Evolutionary conservation across 2,329 filamentous ascomycete genomes (phyloP), one percentile per base, ranked within the genome.

Genomic region (Penicillium sp.): DNA sequence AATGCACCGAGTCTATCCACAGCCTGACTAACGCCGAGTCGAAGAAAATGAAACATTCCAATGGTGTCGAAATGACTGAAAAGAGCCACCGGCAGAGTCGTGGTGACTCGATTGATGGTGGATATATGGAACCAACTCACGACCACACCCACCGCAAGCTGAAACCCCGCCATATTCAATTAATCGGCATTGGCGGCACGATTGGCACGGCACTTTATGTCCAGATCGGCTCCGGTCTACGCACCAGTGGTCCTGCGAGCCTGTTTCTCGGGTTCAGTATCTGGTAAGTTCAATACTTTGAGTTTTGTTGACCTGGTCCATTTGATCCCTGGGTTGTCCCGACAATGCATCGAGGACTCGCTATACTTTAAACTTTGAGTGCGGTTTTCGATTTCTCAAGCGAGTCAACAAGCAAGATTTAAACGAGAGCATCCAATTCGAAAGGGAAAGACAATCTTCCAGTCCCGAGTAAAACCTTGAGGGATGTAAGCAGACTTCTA

Each of bases 171-270:
- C 75, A 77, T 62, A 72, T 77, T 36, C 74, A 77, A 55, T 59
- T 77, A 51, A 77, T 77, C 50, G 75, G 74, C 36, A 76, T 77
- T 48, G 75, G 75, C 22, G 74, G 74, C 11, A 73, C 72, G 28
- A 75, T 77, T 58, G 72, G 74, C 18, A 74, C 70, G n/a, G 71
- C 69, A 0, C 56, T 76, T 30, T 75, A 71, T 53, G 74, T 76
- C 22, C 69, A 74, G 48, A 74, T 76, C 48, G 74, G 74, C 11
- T 62, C 68, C 42, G 69, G 65, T 16, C 51, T 77, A 50, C 63
- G 70, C 13, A 63, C 69, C 46, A 74, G 74, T 38, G 75, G 75
- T 0, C 75, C 75, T 9, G 74, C 53, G 20, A 74, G 69, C 51
- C 58, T 77, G 40, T 77, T 77, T 46, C 55, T 77, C 44, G 74